Conservation (phyloP, 2,329 filamentous ascomycete species). For the Diaporthe batatas region DNA sequence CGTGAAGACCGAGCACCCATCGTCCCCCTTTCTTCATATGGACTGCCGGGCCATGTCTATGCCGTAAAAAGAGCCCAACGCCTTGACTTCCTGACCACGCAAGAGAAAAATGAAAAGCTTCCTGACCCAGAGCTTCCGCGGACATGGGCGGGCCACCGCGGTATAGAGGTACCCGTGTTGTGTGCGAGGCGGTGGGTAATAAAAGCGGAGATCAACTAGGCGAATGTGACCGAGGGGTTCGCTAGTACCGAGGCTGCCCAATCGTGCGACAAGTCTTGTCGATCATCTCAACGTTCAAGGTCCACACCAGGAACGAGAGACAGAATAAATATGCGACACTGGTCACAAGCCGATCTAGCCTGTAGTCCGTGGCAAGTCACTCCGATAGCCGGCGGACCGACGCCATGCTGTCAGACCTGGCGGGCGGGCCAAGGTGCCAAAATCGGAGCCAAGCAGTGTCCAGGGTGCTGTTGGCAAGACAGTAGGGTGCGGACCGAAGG, state of each 20-base stretch:
- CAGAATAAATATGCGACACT: conserved; percentile 7
- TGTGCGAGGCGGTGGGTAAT: neutral
- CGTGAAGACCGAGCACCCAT: conserved; percentile 13
- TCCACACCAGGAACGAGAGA: conserved; percentile 15
- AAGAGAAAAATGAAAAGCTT: conserved; percentile 33
- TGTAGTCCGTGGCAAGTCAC: neutral
- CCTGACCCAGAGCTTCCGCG: conserved; percentile 6
- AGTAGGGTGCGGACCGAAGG: neutral
- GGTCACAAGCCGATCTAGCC: neutral
- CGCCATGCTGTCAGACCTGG: neutral
- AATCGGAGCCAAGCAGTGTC: neutral
- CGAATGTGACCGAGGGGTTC: conserved; percentile 2
- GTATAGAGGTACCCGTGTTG: neutral
- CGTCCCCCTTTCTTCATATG: conserved; percentile 25
- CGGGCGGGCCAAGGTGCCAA: no score
- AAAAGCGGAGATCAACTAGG: conserved; percentile 3
- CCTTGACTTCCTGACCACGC: conserved; percentile 30
- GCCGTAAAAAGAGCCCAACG: conserved; percentile 35
- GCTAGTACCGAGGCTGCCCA: conserved; percentile 6
- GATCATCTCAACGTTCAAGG: neutral
- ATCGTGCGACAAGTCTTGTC: neutral
- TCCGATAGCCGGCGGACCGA: neutral
- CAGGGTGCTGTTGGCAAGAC: neutral
- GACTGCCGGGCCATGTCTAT: conserved; percentile 38
- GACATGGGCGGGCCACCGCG: conserved; percentile 5